Conservation (phyloP, 1,139 yeast genomes). For the Suhomyces wounanorum region DNA sequence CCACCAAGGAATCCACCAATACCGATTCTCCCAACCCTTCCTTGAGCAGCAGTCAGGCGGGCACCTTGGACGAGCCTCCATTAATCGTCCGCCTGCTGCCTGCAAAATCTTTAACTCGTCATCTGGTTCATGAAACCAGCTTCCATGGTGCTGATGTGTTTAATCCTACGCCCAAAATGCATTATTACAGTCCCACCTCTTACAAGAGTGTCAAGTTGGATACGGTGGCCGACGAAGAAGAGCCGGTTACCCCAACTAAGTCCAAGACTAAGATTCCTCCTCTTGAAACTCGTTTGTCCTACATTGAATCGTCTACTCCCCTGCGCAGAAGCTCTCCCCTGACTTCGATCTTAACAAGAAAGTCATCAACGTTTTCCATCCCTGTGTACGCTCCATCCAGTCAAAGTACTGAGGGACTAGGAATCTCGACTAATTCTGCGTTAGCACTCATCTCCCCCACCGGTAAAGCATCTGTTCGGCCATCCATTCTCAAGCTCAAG, state of each 20-base stretch:
- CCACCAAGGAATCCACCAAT: background rate
- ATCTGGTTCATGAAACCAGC: conserved; percentile 5
- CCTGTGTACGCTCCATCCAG: background rate
- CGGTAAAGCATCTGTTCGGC: background rate
- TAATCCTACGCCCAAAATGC: background rate
- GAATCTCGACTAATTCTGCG: conserved; percentile 5
- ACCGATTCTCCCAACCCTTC: background rate
- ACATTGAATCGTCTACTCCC: background rate
- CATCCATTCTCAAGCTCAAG: conserved; percentile 22
- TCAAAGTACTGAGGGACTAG: conserved; percentile 3
- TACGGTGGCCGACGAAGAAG: conserved; percentile 6
- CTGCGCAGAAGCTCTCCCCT: background rate
- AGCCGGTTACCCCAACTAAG: conserved; percentile 5
- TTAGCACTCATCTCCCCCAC: conserved; percentile 3
- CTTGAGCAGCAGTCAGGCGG: background rate
- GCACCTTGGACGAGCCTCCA: conserved; percentile 8
- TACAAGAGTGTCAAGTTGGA: background rate
- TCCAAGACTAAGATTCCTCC: background rate
- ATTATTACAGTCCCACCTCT: background rate
- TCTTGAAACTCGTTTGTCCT: background rate
- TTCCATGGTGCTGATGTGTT: background rate
- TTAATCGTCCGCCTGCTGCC: conserved; percentile 4
- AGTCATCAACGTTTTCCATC: conserved; percentile 3
- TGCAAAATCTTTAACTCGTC: conserved; percentile 2
- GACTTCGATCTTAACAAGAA: background rate